Evolutionary conservation across 495 filamentous ascomycete genomes (phyloP), one percentile per base, ranked within the genome.

Genomic region (Penicillium parvum): DNA sequence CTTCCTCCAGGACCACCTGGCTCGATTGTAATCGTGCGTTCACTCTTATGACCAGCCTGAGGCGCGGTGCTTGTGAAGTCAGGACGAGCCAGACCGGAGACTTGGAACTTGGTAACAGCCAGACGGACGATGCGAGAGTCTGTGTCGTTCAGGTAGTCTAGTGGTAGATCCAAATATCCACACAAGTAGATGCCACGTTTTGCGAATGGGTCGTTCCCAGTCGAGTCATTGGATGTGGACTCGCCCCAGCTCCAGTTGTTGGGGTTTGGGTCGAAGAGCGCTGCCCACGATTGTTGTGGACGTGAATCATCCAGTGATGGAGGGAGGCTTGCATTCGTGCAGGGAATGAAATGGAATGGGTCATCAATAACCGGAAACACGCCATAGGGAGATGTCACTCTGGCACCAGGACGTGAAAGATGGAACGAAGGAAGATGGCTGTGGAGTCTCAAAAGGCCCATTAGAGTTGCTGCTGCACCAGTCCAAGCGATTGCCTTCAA

Each of bases 1-100:
- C 51, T 54, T 5, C 42, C 45, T 19, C 51, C 51, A 6, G 46
- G 51, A 4, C 51, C 46, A 9, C 51, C 46, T 0, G 51, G 51
- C 8, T 54, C 32, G n/a, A 54, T 46, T 17, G 50, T 54, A 22
- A 54, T 40, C 9, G 51, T 54, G n/a, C 51, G 51, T 8, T 46
- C 36, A 40, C 46, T 54, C 28, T 32, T 46, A 21, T 27, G 36
- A 33, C 20, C 42, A 33, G 32, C 16, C 28, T 28, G 7, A 39
- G 14, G 9, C 28, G 8, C 28, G 28, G 12, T 12, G 5, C n/a
- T n/a, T n/a, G n/a, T n/a, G n/a, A n/a, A n/a, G n/a, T 32, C 28
- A 12, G 4, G 28, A 7, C 2, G 38, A n/a, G 47, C 29, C 17
- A 50, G 14, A 14, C 47, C 51, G 5, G 42, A 33, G 27, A 50